Evolutionary conservation across 768 basidiomycete species (phyloP).

Genomic region (Leucosporidium creatinivorum): DNA sequence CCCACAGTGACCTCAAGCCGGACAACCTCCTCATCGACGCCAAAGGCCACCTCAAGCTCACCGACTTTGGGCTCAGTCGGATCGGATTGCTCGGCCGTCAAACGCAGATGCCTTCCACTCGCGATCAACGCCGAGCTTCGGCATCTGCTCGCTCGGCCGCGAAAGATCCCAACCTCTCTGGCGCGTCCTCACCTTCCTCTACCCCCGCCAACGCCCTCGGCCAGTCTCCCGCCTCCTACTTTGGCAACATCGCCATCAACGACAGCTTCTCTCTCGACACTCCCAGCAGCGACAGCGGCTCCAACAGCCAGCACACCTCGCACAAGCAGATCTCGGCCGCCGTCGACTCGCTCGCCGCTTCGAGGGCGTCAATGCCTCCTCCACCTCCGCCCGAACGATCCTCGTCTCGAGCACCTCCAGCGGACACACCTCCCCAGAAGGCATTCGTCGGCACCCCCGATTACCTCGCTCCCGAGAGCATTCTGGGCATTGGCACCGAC

Average conservation of each 20-base stretch:
- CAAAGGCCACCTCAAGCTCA: conserved; percentile 92
- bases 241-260: conserved; percentile 33
- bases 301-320: conserved; percentile 47
- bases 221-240: conserved; percentile 41
- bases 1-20: conserved; percentile 81
- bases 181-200: conserved; percentile 39
- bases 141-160: conserved; percentile 47
- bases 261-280: conserved; percentile 33
- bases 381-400: conserved; percentile 68
- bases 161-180: conserved; percentile 24
- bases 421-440: conserved; percentile 55
- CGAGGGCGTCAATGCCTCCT: conserved; percentile 73
- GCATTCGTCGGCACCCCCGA: conserved; percentile 97
- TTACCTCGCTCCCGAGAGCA: conserved; percentile 82
- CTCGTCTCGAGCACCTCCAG: conserved; percentile 30
- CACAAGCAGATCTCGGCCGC: background rate
- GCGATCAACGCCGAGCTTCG: conserved; percentile 25
- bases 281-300: conserved; percentile 66
- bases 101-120: conserved; percentile 45
- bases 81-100: conserved; percentile 98
- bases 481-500: conserved; percentile 88
- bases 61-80: conserved; percentile 92
- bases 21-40: conserved; percentile 97
- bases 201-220: conserved; percentile 39
- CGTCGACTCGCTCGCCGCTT: background rate